Evolutionary conservation across 2,329 filamentous ascomycete species (phyloP).

Genomic region (Pyrenochaeta sp.): DNA sequence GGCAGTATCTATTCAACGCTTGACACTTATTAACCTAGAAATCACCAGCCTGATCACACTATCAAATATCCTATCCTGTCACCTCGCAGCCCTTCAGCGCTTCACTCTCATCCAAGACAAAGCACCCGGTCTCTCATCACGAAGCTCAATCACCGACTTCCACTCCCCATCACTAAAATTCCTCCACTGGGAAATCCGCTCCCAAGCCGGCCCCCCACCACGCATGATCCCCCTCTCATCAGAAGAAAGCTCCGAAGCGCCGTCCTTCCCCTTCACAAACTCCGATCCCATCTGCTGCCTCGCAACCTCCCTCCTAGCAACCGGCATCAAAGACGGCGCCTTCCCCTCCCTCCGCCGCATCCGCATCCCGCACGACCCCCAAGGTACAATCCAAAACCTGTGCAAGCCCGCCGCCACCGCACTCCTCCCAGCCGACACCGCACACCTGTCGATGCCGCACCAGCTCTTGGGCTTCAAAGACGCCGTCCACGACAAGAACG

Average conservation of each 20-base stretch:
- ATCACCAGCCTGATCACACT: slow-evolving; percentile 60
- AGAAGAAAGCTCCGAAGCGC: background rate
- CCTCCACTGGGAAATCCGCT: slow-evolving; percentile 66
- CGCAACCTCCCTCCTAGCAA: slow-evolving; percentile 69
- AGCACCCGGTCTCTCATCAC: slow-evolving; percentile 55
- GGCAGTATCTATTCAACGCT: slow-evolving; percentile 53
- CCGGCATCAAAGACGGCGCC: slow-evolving; percentile 66
- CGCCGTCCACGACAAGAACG: slow-evolving; percentile 3
- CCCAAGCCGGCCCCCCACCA: slow-evolving; percentile 31
- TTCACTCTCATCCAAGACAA: slow-evolving; percentile 62
- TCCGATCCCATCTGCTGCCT: slow-evolving; percentile 55
- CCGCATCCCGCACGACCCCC: slow-evolving; percentile 72
- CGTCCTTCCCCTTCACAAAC: slow-evolving; percentile 26
- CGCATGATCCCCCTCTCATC: slow-evolving; percentile 11
- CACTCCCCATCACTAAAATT: slow-evolving; percentile 58
- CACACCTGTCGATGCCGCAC: slow-evolving; percentile 12
- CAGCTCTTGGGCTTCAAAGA: slow-evolving; percentile 6
- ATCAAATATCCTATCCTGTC: slow-evolving; percentile 58
- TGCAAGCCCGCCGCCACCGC: slow-evolving; percentile 68
- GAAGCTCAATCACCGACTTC: slow-evolving; percentile 55
- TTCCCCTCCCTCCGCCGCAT: slow-evolving; percentile 69
- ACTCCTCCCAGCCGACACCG: slow-evolving; percentile 54
- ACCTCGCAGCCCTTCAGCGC: slow-evolving; percentile 54
- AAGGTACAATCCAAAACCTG: slow-evolving; percentile 72
- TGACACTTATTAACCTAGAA: slow-evolving; percentile 62